A percentile compares a stretch with the other conserved stretches of the same genome.
These are phyloP conservation scores for Trypethelium eluteriae DNA, from an alignment of 495 filamentous ascomycete species.

Conservation along the genomic window DNA sequence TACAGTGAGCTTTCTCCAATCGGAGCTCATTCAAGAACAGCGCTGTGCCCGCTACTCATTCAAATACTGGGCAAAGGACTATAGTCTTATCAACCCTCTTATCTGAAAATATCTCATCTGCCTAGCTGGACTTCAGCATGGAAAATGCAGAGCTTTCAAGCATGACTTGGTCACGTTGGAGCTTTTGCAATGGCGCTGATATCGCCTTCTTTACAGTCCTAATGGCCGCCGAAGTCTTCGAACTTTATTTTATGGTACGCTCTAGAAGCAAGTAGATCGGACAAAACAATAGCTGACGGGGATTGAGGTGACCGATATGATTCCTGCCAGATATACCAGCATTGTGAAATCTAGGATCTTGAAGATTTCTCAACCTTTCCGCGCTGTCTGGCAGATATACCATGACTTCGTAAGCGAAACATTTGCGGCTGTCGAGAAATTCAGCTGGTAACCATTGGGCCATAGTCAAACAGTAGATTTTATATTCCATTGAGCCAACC, in stretches of 20 bases:
- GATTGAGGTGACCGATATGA: not conserved
- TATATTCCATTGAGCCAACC: not conserved
- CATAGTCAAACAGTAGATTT: not conserved
- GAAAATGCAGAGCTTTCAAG: too few species aligned
- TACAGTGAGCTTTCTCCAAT: too few species aligned
- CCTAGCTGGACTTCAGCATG: too few species aligned
- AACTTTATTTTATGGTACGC: not conserved
- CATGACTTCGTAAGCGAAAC: not conserved
- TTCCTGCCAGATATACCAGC: not conserved
- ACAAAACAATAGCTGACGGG: not conserved
- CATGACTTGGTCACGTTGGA: too few species aligned
- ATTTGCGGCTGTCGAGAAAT: too few species aligned
- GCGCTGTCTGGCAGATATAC: not conserved
- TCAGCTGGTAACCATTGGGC: not conserved
- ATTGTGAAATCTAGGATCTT: not conserved
- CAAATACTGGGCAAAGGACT: too few species aligned
- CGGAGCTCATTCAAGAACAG: too few species aligned
- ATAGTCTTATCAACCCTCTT: too few species aligned
- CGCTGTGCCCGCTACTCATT: too few species aligned
- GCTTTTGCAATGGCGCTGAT: not conserved
- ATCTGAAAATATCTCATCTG: too few species aligned
- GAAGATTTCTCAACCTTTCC: not conserved
- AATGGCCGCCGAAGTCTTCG: not conserved
- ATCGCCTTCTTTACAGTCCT: not conserved
- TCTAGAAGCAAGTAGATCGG: not conserved